Evolutionary conservation across 805 yeast genomes (phyloP).

Genomic region (Myxozyma vanderwaltii): DNA sequence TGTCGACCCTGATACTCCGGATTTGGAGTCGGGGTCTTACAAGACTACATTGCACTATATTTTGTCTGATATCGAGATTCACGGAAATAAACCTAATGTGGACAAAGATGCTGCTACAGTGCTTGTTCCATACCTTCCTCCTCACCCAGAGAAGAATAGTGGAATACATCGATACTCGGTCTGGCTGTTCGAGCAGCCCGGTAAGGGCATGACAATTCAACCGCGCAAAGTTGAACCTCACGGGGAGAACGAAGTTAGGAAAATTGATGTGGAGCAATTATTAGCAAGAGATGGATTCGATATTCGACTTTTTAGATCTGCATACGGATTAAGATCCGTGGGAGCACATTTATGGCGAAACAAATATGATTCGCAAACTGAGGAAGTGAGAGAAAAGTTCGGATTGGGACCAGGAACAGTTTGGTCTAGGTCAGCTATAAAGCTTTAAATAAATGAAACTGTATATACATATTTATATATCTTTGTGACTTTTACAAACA

Average conservation of each 20-base stretch:
- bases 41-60: conserved; percentile 58
- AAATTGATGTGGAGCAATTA: conserved; percentile 29
- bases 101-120: conserved; percentile 45
- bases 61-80: conserved; percentile 17
- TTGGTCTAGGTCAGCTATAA: conserved; percentile 40
- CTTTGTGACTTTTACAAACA: not conserved
- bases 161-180: conserved; percentile 79
- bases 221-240: too few species aligned
- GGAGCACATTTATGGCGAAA: conserved; percentile 95
- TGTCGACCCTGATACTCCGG: conserved; percentile 92
- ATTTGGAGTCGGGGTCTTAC: conserved; percentile 65
- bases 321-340: conserved; percentile 64
- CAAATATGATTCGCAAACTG: conserved; percentile 74
- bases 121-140: conserved; percentile 69
- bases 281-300: conserved; percentile 58
- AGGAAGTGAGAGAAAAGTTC: conserved; percentile 65
- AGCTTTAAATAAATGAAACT: conserved; percentile 10
- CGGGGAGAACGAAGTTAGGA: too few species aligned
- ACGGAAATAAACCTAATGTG: conserved; percentile 42
- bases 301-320: conserved; percentile 65
- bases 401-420: conserved; percentile 77
- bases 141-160: conserved; percentile 85
- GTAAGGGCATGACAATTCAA: conserved; percentile 23
- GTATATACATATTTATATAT: not conserved
- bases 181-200: conserved; percentile 84